phyloP scores from a whole-genome alignment of 1,284 basidiomycete species.

The Inonotus hispidus region DNA sequence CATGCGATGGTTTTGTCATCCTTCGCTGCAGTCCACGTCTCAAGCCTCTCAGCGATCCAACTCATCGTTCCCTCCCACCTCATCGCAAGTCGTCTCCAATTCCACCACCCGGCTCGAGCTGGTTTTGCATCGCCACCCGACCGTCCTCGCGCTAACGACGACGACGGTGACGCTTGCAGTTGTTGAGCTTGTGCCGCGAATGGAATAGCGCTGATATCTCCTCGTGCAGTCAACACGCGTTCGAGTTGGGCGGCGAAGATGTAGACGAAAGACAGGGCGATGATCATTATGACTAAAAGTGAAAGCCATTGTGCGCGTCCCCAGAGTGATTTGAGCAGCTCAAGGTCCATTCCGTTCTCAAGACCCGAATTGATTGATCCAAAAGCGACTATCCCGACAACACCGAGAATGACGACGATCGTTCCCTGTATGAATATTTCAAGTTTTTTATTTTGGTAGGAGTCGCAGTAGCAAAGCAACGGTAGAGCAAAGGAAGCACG shows the following conservation, averaged over 20 bases:
- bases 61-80: constrained; percentile 45
- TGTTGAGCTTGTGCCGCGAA: constrained; percentile 39
- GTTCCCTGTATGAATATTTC: constrained; percentile 71
- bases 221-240: constrained; percentile 56
- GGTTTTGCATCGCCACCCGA: background rate
- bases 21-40: constrained; percentile 70
- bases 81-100: constrained; percentile 23
- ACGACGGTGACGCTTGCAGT: constrained; percentile 6
- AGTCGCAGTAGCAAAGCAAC: background rate
- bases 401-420: constrained; percentile 73
- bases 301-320: constrained; percentile 77
- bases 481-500: background rate
- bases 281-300: constrained; percentile 79
- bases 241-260: constrained; percentile 64
- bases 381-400: constrained; percentile 81
- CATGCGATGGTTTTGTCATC: constrained; percentile 81
- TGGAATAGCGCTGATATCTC: constrained; percentile 55
- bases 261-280: constrained; percentile 61
- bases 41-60: constrained; percentile 59
- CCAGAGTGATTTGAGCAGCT: constrained; percentile 78
- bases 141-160: constrained; percentile 4
- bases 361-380: constrained; percentile 79
- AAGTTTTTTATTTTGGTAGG: too few relatives aligned
- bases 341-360: constrained; percentile 60
- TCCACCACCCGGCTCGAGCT: background rate